These are phyloP conservation scores for Komagataella kurtzmanii DNA, from an alignment of 805 yeast species.

Conservation along the genomic window DNA sequence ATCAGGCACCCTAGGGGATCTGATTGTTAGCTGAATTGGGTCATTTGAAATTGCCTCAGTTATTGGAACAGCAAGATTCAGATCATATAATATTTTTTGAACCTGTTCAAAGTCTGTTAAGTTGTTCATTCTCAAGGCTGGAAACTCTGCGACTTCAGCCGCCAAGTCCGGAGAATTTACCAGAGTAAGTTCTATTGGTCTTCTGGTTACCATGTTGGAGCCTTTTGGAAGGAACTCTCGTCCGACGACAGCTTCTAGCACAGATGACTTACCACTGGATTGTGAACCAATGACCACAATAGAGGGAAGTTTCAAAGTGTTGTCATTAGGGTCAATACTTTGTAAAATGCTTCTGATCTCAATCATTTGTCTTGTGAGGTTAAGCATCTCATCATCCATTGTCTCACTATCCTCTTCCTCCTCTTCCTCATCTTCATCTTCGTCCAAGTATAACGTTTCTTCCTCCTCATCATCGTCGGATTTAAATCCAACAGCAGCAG, in stretches of 20 bases:
- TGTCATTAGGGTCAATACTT: constrained; percentile 50
- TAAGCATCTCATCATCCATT: constrained; percentile 72
- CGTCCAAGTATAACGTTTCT: constrained; percentile 29
- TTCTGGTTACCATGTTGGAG: constrained; percentile 92
- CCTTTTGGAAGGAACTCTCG: constrained; percentile 96
- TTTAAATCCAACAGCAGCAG: constrained; percentile 25
- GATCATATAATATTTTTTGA: constrained; percentile 72
- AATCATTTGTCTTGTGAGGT: constrained; percentile 90
- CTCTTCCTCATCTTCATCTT: constrained; percentile 28
- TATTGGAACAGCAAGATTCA: constrained; percentile 86
- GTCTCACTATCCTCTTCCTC: constrained; percentile 32
- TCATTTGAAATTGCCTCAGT: constrained; percentile 81
- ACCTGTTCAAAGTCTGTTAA: constrained; percentile 83
- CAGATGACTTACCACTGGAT: constrained; percentile 94
- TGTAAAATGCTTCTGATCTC: constrained; percentile 77
- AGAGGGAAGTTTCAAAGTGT: constrained; percentile 75
- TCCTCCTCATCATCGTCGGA: constrained; percentile 28
- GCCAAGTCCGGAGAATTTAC: constrained; percentile 73
- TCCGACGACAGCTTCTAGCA: constrained; percentile 93
- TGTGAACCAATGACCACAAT: constrained; percentile 97
- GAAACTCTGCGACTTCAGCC: constrained; percentile 86
- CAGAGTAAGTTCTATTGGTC: constrained; percentile 91
- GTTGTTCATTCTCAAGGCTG: constrained; percentile 71
- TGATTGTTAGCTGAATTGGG: constrained; percentile 85
- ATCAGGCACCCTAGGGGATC: constrained; percentile 86